Evolutionary conservation across 176 grass and related monocot species (phyloP).

Genomic region (Triticum monococcum): DNA sequence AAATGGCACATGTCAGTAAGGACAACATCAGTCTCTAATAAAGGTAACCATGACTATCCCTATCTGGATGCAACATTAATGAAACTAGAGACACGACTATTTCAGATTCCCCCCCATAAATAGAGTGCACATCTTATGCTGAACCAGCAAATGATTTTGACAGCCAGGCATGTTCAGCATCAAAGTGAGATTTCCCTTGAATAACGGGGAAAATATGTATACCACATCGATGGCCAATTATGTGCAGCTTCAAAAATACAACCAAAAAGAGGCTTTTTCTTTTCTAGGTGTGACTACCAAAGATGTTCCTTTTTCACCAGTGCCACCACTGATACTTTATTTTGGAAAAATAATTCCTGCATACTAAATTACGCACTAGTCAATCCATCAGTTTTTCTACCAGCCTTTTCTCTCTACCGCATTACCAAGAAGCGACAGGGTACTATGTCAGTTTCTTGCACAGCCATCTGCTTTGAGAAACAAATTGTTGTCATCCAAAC

Average conservation of each 20-base stretch:
- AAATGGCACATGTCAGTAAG: constrained; percentile 7
- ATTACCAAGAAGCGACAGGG: background rate
- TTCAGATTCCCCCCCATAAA: background rate
- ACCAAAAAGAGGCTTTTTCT: background rate
- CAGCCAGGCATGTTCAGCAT: background rate
- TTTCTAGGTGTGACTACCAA: constrained; percentile 4
- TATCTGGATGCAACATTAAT: background rate
- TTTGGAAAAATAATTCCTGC: background rate
- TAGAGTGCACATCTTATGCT: background rate
- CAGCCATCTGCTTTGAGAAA: background rate
- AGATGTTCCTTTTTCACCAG: background rate
- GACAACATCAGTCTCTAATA: background rate
- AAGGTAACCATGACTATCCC: background rate
- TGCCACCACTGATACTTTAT: background rate
- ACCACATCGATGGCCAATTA: background rate
- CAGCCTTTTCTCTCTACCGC: background rate
- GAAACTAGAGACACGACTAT: background rate
- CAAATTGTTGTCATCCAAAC: background rate
- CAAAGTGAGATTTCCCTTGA: background rate
- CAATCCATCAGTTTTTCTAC: background rate
- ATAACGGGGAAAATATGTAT: background rate
- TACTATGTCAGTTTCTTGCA: background rate
- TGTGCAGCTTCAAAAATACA: background rate
- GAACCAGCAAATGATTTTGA: background rate
- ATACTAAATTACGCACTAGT: background rate